phyloP scores from a whole-genome alignment of 495 filamentous ascomycete genomes.

The Neurospora sp. region DNA sequence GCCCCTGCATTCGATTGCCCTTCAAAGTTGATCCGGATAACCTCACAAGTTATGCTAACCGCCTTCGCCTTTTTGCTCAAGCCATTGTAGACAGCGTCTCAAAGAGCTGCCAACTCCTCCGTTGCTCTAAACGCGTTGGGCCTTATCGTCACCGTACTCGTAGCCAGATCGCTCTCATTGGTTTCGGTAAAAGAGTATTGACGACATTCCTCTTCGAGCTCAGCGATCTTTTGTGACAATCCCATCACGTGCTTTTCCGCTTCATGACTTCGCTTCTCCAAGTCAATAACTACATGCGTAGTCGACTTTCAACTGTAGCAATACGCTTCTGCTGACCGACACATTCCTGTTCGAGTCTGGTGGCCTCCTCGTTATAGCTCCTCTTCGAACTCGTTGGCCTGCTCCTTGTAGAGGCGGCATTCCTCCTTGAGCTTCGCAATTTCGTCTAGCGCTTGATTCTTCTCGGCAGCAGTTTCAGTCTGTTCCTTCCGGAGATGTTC shows the following conservation, averaged over 20 bases:
- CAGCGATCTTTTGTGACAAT: neutral
- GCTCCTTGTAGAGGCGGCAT: neutral
- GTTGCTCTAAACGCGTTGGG: neutral
- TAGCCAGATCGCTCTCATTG: neutral
- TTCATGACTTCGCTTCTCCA: neutral
- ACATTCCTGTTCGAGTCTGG: neutral
- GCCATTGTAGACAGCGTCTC: neutral
- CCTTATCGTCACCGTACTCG: neutral
- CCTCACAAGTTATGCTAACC: neutral
- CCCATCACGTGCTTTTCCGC: neutral
- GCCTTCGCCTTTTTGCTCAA: neutral
- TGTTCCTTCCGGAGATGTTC: neutral
- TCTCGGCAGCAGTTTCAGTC: neutral
- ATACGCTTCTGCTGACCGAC: neutral
- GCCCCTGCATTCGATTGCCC: neutral
- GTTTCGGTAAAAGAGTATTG: neutral
- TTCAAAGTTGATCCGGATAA: neutral
- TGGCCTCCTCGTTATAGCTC: neutral
- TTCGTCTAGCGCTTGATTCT: neutral
- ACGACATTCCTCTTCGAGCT: neutral
- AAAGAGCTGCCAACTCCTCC: neutral
- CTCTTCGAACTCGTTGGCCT: neutral
- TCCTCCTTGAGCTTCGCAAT: neutral
- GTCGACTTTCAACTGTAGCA: neutral
- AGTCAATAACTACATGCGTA: neutral